A percentile compares a stretch with the other conserved stretches of the same genome.
Evolutionary conservation across 164 flowering plant species (phyloP).

Genomic region (Annona squamosa): DNA sequence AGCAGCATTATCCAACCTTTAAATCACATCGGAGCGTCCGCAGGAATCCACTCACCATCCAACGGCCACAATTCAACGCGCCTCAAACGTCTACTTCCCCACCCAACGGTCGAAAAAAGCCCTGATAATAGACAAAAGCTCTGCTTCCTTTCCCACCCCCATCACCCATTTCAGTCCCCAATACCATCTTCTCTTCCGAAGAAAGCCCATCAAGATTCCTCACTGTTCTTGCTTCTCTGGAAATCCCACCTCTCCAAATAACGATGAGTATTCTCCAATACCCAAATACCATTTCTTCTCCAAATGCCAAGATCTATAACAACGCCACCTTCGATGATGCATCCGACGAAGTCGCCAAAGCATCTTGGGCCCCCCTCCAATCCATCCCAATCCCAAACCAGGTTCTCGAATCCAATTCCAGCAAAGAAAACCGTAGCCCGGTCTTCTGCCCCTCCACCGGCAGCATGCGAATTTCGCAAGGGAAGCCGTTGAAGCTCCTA

Average conservation of each 20-base stretch:
- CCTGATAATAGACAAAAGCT: neutral
- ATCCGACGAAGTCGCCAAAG: neutral
- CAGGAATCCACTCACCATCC: conserved; percentile 29
- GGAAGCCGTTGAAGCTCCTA: conserved; percentile 23
- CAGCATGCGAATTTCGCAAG: conserved; percentile 24
- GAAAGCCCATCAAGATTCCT: conserved; percentile 3
- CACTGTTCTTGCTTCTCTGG: neutral
- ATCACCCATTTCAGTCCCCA: neutral
- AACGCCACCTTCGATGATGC: conserved; percentile 59
- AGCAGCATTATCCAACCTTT: neutral
- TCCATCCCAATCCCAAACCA: neutral
- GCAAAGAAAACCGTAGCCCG: conserved; percentile 64
- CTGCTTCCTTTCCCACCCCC: neutral
- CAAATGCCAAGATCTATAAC: conserved; percentile 62
- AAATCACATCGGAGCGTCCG: conserved; percentile 57
- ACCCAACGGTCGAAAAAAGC: conserved; percentile 58
- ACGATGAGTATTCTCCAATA: conserved; percentile 38
- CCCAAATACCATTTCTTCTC: conserved; percentile 35
- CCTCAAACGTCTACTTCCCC: conserved; percentile 33
- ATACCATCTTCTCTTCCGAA: neutral
- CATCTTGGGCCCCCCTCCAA: conserved; percentile 1
- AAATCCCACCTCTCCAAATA: conserved; percentile 2
- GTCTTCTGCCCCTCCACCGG: conserved; percentile 17
- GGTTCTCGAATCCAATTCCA: conserved; percentile 34
- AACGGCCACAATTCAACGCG: conserved; percentile 31